phyloP scores from a whole-genome alignment of 1,139 yeast genomes.

The Sugiyamaella pinicola region DNA sequence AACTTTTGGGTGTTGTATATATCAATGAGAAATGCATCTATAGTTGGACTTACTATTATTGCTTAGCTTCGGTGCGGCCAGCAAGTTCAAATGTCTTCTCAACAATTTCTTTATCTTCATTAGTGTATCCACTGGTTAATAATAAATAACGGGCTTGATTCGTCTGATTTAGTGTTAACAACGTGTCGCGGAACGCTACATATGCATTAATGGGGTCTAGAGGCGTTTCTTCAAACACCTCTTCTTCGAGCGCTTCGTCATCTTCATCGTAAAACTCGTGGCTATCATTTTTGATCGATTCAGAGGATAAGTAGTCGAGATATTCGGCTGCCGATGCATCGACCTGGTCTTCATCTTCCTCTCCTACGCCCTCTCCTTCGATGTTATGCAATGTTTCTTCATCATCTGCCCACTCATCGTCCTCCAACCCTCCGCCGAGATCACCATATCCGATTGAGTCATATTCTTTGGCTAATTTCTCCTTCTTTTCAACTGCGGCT shows the following conservation, averaged over 20 bases:
- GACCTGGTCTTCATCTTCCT: constrained; percentile 27
- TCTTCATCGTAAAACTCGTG: constrained; percentile 24
- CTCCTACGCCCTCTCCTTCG: constrained; percentile 41
- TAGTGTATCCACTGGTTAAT: constrained; percentile 36
- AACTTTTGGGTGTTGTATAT: too few relatives aligned
- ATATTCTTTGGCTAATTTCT: constrained; percentile 60
- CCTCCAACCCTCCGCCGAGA: constrained; percentile 42
- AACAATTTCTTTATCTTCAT: constrained; percentile 42
- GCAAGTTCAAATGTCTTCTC: constrained; percentile 32
- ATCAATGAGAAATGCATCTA: too few relatives aligned
- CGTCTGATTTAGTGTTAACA: constrained; percentile 42
- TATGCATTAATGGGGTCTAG: constrained; percentile 73
- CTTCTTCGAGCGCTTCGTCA: constrained; percentile 67
- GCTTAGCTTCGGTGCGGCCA: constrained; percentile 15
- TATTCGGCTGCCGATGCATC: constrained; percentile 45
- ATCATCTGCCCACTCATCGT: constrained; percentile 46
- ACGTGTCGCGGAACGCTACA: constrained; percentile 50
- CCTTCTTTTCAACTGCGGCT: constrained; percentile 64
- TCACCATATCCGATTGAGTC: constrained; percentile 44
- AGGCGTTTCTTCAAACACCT: constrained; percentile 77
- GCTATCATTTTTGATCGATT: constrained; percentile 21
- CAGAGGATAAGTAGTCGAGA: constrained; percentile 36
- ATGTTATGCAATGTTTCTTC: constrained; percentile 48
- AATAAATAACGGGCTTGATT: constrained; percentile 38
- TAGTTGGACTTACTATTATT: neutral